phyloP scores from a whole-genome alignment of 2,329 filamentous ascomycete genomes.

The Clonostachys sp. region DNA sequence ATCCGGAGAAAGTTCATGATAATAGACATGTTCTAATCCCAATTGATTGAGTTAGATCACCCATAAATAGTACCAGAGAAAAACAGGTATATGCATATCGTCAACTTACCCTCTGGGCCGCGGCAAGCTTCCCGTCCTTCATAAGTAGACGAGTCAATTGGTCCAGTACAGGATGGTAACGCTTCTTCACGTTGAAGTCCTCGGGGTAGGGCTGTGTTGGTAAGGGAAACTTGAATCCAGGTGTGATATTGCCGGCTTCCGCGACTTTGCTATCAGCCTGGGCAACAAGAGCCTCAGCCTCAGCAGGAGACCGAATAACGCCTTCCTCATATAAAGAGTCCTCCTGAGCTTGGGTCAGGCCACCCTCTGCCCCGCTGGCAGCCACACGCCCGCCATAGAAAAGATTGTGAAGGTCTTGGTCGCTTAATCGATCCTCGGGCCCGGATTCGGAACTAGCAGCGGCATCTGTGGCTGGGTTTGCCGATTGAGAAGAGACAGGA shows the following conservation, averaged over 20 bases:
- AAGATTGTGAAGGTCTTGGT: slow-evolving; percentile 27
- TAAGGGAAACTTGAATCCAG: slow-evolving; percentile 72
- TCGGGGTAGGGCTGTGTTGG: slow-evolving; percentile 63
- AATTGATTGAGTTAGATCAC: not conserved
- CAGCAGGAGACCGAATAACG: slow-evolving; percentile 26
- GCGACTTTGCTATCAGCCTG: not conserved
- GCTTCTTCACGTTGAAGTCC: slow-evolving; percentile 62
- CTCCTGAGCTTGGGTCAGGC: slow-evolving; percentile 35
- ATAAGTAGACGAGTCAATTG: slow-evolving; percentile 91
- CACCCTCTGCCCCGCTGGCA: slow-evolving; percentile 20
- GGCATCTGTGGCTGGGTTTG: not conserved
- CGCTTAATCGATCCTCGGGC: slow-evolving; percentile 16
- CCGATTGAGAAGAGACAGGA: not conserved
- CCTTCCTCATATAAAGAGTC: slow-evolving; percentile 35
- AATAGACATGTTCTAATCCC: slow-evolving; percentile 69
- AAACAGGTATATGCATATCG: not conserved
- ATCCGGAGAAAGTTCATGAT: slow-evolving; percentile 85
- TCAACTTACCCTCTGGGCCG: slow-evolving; percentile 74
- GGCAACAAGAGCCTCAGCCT: slow-evolving; percentile 19
- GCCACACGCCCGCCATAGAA: slow-evolving; percentile 25
- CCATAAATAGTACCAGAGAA: not conserved
- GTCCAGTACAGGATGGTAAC: slow-evolving; percentile 80
- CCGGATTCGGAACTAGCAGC: not conserved
- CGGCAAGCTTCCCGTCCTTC: slow-evolving; percentile 83
- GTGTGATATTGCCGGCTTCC: not conserved